phyloP scores from a whole-genome alignment of 2,329 filamentous ascomycete genomes.

The Scleromitrula shiraiana region DNA sequence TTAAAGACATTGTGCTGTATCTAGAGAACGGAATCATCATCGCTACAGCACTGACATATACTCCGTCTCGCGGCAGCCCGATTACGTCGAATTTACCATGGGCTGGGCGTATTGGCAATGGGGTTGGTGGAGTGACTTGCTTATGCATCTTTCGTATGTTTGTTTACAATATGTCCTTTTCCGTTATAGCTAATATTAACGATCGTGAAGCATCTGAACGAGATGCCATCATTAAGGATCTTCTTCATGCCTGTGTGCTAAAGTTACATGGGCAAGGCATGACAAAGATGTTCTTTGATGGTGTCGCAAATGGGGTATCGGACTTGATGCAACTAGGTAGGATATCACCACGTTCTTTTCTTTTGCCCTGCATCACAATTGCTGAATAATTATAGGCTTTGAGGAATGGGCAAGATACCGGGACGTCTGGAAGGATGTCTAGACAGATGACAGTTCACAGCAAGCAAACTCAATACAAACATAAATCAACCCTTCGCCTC shows the following conservation, averaged over 20 bases:
- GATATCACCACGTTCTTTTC: conserved; percentile 14
- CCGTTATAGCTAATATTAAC: conserved; percentile 9
- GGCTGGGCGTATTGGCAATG: conserved; percentile 41
- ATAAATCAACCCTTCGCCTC: not conserved
- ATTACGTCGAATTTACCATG: conserved; percentile 47
- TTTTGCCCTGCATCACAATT: not conserved
- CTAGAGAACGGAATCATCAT: conserved; percentile 42
- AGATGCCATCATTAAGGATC: conserved; percentile 43
- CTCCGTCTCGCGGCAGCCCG: conserved; percentile 38
- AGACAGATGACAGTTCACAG: not conserved
- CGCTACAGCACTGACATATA: conserved; percentile 47
- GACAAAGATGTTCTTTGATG: conserved; percentile 48
- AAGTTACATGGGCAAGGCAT: conserved; percentile 42
- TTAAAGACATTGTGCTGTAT: conserved; percentile 47
- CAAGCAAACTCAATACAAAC: not conserved
- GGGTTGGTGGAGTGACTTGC: conserved; percentile 52
- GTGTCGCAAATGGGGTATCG: conserved; percentile 42
- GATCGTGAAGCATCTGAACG: conserved; percentile 18
- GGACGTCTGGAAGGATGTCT: conserved; percentile 43
- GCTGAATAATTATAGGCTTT: conserved; percentile 39
- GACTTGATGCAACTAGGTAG: conserved; percentile 46
- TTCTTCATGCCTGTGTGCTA: conserved; percentile 45
- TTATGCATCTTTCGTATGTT: conserved; percentile 48
- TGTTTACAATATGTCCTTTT: not conserved
- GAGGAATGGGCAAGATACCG: conserved; percentile 50